Base-by-base conservation (phyloP, 805 yeast genomes). In the Wickerhamomyces bisporus region DNA sequence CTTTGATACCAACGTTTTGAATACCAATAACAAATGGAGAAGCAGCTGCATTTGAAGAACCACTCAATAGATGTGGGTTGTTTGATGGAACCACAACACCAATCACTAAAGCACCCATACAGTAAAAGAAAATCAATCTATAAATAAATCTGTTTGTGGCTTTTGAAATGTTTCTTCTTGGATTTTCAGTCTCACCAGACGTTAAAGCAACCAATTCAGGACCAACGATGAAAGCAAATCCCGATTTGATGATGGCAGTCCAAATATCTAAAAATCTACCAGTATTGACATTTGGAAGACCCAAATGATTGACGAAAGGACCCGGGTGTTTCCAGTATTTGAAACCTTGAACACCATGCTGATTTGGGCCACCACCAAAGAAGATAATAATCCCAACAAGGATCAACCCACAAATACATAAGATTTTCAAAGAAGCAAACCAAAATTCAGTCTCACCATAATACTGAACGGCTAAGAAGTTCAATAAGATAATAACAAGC, bases 21-120 rank as follows among this genome's bases (percentile, higher is more conserved):
- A 86, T 80, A 38, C 95, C 95, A 55, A 85, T 79, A 39, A 85
- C 89, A 54, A 85, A 86, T 20, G 95, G 95, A 18, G 93, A 82
- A 10, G 76, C 64, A 21, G 75, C 71, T 5, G 79, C 89, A 35
- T 84, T 83, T 0, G 82, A 74, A 20, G 74, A 68, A 31, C 75
- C 72, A 12, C 49, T 57, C 4, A 65, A 55, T 44, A 83, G 65
- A 23, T 59, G 59, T 3, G 77, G 70, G 45, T 81, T 84, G 48
- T 77, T 71, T 51, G 68, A 76, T 11, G 85, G 76, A 37, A 81
- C 72, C 18, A 83, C 68, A 47, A 81, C 71, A 32, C 89, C 88
- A 45, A 82, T 81, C 40, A 76, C 75, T 11, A 83, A 60, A 5
- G 86, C 72, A 17, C 88, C 86, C 14, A 76, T 66, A 37, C 79